Conservation (phyloP, 2,329 filamentous ascomycete genomes). For the Trichoderma arundinaceum region DNA sequence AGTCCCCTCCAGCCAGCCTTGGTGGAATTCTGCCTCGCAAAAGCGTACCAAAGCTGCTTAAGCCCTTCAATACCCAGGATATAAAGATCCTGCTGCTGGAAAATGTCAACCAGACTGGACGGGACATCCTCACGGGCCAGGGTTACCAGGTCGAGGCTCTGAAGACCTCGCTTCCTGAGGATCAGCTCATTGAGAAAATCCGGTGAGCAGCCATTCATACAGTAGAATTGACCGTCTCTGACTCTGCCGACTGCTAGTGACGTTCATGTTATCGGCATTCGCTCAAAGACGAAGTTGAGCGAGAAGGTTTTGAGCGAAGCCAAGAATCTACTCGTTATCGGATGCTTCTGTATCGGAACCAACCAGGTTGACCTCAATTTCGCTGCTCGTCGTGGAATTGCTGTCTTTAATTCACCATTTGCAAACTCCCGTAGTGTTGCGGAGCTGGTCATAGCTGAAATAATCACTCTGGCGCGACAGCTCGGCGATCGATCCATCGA, state of each 20-base stretch:
- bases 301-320: constrained; percentile 84
- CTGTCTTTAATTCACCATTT: constrained; percentile 99
- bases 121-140: constrained; percentile 79
- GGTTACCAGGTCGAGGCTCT: constrained; percentile 95
- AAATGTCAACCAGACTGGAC: constrained; percentile 91
- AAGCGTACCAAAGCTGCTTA: constrained; percentile 72
- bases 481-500: constrained; percentile 91
- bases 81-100: constrained; percentile 96
- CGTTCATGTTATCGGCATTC: constrained; percentile 96
- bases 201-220: constrained; percentile 58
- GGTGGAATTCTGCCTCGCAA: constrained; percentile 49
- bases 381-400: constrained; percentile 84
- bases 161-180: constrained; percentile 88
- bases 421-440: constrained; percentile 97
- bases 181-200: constrained; percentile 96
- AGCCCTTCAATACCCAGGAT: constrained; percentile 93
- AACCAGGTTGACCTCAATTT: constrained; percentile 91
- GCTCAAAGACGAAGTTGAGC: constrained; percentile 95
- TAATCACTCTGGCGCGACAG: constrained; percentile 90
- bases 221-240: background rate
- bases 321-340: constrained; percentile 92
- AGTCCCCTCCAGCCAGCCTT: constrained; percentile 73
- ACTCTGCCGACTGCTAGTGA: constrained; percentile 61
- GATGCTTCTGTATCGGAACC: constrained; percentile 98
- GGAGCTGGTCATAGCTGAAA: constrained; percentile 92